phyloP scores from a whole-genome alignment of 176 grass and related monocot genomes.

The Zoysia pacifica region DNA sequence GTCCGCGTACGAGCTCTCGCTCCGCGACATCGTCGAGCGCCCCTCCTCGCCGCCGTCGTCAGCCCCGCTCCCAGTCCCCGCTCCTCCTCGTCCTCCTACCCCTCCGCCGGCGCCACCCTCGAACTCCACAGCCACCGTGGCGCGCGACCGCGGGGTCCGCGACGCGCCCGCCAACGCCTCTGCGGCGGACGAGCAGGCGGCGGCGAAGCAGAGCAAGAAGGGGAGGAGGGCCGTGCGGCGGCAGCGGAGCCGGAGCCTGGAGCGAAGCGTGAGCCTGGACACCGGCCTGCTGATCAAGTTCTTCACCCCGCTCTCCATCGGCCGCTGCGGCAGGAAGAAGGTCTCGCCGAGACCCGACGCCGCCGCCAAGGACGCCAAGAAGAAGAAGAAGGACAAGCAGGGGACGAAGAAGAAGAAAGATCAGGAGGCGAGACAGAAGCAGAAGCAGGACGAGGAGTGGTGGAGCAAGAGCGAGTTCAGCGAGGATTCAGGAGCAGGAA shows the following conservation, averaged over 20 bases:
- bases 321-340: conserved; percentile 57
- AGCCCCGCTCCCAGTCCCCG: neutral
- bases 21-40: conserved; percentile 84
- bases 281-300: conserved; percentile 70
- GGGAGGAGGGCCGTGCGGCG: conserved; percentile 35
- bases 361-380: neutral
- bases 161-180: no score
- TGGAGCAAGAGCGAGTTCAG: conserved; percentile 71
- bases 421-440: neutral
- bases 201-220: neutral
- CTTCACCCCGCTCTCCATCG: conserved; percentile 57
- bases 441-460: conserved; percentile 39
- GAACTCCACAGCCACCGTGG: no score
- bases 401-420: neutral
- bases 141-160: no score
- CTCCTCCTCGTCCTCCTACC: neutral
- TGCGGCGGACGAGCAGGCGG: no score
- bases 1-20: conserved; percentile 70
- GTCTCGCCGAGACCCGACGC: conserved; percentile 48
- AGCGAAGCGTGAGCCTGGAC: conserved; percentile 62
- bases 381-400: conserved; percentile 12
- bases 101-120: neutral
- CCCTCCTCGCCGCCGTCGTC: neutral
- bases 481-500: conserved; percentile 22
- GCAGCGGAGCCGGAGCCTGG: conserved; percentile 46